These are phyloP conservation scores for Metschnikowia bowlesiae DNA, from an alignment of 805 yeast species.

Conservation along the genomic window DNA sequence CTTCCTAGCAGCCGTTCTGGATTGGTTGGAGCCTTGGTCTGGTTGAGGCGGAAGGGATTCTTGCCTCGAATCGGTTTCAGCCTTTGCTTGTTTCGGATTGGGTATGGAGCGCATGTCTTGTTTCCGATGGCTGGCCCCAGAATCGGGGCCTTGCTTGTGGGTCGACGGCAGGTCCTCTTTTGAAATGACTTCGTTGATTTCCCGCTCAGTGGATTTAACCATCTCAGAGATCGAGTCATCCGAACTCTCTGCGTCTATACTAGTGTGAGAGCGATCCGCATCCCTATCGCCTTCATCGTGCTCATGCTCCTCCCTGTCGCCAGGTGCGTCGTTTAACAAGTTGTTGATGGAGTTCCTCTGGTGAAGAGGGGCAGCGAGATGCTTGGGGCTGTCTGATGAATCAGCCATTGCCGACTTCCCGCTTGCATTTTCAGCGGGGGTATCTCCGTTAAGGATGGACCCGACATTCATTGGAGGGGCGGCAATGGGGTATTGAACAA, in stretches of 20 bases:
- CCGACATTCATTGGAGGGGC: conserved; percentile 17
- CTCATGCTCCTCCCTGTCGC: not conserved
- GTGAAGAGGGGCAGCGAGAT: conserved; percentile 5
- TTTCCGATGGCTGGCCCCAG: not conserved
- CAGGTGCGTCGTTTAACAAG: conserved; percentile 15
- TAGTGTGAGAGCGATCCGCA: not conserved
- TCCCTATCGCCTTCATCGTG: not conserved
- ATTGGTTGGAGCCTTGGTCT: too few species aligned
- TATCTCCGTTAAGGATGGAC: conserved; percentile 18
- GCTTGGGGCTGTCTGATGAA: not conserved
- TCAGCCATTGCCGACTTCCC: conserved; percentile 4
- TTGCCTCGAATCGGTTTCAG: too few species aligned
- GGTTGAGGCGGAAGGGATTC: too few species aligned
- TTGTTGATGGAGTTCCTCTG: conserved; percentile 17
- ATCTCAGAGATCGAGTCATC: conserved; percentile 10
- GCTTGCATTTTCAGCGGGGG: conserved; percentile 10
- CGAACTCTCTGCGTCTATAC: not conserved
- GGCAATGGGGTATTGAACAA: not conserved
- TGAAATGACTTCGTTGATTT: conserved; percentile 6
- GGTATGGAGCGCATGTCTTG: not conserved
- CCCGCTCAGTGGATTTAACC: conserved; percentile 6
- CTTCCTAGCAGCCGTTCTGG: not conserved
- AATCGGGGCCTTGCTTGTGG: not conserved
- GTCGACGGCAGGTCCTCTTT: not conserved
- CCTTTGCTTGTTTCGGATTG: too few species aligned